Conservation (phyloP, 1,139 yeast genomes). For the Arxiozyma bovina region DNA sequence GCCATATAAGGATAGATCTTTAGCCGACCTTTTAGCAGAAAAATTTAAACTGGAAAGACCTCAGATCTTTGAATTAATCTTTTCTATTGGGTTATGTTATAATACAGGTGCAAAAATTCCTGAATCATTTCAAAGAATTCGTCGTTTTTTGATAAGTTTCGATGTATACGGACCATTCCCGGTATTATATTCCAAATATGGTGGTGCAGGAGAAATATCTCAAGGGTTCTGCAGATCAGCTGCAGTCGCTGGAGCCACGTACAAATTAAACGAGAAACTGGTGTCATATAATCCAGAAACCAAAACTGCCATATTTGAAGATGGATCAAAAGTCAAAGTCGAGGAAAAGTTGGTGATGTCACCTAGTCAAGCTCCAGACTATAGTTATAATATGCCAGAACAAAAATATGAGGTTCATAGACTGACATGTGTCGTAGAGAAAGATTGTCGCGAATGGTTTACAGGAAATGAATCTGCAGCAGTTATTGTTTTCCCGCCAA, state of each 20-base stretch:
- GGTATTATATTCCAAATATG: constrained; percentile 82
- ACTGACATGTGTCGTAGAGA: constrained; percentile 72
- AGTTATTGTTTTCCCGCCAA: constrained; percentile 89
- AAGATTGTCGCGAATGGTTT: constrained; percentile 89
- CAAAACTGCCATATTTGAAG: constrained; percentile 64
- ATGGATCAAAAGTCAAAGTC: constrained; percentile 66
- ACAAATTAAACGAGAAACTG: constrained; percentile 65
- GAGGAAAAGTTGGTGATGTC: constrained; percentile 67
- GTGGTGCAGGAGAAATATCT: constrained; percentile 92
- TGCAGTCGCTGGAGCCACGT: constrained; percentile 95
- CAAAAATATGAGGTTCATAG: constrained; percentile 54
- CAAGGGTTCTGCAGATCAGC: constrained; percentile 98
- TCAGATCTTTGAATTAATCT: constrained; percentile 74
- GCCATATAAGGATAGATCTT: constrained; percentile 47
- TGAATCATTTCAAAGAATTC: constrained; percentile 69
- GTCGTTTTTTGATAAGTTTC: constrained; percentile 74
- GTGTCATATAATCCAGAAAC: constrained; percentile 54
- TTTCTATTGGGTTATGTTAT: constrained; percentile 74
- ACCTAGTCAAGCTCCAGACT: constrained; percentile 59
- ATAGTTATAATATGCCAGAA: constrained; percentile 31
- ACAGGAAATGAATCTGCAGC: constrained; percentile 76
- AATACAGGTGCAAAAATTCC: constrained; percentile 53
- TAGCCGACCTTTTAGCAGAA: constrained; percentile 48
- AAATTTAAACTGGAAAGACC: constrained; percentile 64
- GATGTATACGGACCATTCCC: constrained; percentile 95